Evolutionary conservation across 1,284 basidiomycete species (phyloP).

Genomic region (Cutaneotrichosporon cavernicola): DNA sequence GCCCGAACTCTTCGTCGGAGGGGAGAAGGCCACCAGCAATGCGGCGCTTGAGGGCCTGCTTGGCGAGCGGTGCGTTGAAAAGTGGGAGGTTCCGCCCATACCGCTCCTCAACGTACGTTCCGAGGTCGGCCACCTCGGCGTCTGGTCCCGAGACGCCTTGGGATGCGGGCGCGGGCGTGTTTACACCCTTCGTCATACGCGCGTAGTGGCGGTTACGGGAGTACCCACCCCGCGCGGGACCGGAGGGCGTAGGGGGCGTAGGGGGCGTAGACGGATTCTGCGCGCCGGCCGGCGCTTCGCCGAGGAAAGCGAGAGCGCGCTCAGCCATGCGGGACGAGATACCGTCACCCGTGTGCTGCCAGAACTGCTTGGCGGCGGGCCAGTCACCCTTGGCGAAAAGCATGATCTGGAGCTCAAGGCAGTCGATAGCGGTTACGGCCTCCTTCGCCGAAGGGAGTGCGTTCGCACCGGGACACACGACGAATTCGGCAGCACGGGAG

Average conservation of each 20-base stretch:
- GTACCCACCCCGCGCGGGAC: constrained; percentile 45
- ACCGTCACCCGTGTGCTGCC: constrained; percentile 92
- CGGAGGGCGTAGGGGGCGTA: background rate
- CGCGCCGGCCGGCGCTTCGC: constrained; percentile 50
- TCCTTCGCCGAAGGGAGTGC: constrained; percentile 21
- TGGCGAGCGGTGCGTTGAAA: constrained; percentile 70
- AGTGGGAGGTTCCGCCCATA: constrained; percentile 90
- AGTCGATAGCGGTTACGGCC: constrained; percentile 38
- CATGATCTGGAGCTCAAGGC: constrained; percentile 71
- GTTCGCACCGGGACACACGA: constrained; percentile 58
- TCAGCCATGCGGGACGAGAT: constrained; percentile 87
- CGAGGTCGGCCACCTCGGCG: constrained; percentile 56
- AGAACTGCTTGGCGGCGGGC: constrained; percentile 80
- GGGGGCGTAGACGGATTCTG: constrained; percentile 2
- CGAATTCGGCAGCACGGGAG: constrained; percentile 70
- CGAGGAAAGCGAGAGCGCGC: constrained; percentile 69
- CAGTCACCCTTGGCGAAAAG: constrained; percentile 71
- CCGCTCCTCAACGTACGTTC: constrained; percentile 78
- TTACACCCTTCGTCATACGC: constrained; percentile 11
- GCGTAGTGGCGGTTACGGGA: constrained; percentile 50
- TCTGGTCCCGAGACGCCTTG: constrained; percentile 23
- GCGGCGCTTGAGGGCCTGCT: constrained; percentile 77
- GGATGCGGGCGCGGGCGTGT: constrained; percentile 9
- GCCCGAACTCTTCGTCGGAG: constrained; percentile 55
- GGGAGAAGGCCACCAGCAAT: constrained; percentile 82